phyloP scores from a whole-genome alignment of 2,329 filamentous ascomycete species.

The Diaporthe citri region DNA sequence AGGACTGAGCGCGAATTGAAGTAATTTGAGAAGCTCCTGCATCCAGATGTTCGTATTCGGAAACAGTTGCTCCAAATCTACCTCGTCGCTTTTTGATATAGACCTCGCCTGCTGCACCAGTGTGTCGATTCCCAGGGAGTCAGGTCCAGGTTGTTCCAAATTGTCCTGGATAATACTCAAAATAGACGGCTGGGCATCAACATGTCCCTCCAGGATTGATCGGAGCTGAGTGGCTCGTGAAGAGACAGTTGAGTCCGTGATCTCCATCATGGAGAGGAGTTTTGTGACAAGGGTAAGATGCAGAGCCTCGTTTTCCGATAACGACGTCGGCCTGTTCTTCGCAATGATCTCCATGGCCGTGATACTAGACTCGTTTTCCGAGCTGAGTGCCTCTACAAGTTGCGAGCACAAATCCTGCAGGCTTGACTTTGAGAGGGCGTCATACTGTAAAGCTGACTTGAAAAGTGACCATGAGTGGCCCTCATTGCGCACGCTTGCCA shows the following conservation, averaged over 20 bases:
- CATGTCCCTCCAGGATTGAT: constrained; percentile 59
- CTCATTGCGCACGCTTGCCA: constrained; percentile 53
- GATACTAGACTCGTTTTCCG: constrained; percentile 50
- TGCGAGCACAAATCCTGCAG: constrained; percentile 48
- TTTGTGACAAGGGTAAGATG: constrained; percentile 65
- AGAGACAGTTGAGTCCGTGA: constrained; percentile 54
- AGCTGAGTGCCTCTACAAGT: constrained; percentile 46
- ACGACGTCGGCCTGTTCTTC: constrained; percentile 57
- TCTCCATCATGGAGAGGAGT: constrained; percentile 67
- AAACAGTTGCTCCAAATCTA: constrained; percentile 64
- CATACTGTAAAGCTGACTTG: constrained; percentile 60
- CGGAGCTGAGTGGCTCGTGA: constrained; percentile 58
- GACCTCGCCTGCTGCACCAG: constrained; percentile 62
- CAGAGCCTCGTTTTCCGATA: constrained; percentile 58
- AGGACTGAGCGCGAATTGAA: constrained; percentile 65
- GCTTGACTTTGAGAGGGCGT: constrained; percentile 53
- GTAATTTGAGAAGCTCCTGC: constrained; percentile 68
- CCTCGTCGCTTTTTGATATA: constrained; percentile 52
- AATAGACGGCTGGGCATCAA: constrained; percentile 58
- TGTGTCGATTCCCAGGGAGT: constrained; percentile 67
- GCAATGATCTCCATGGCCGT: constrained; percentile 63
- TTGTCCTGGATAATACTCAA: constrained; percentile 67
- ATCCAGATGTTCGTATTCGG: constrained; percentile 77
- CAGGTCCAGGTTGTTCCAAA: constrained; percentile 61
- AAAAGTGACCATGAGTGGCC: constrained; percentile 59